Conservation (phyloP, 2,329 filamentous ascomycete genomes). For the Cryphonectria parasitica region DNA sequence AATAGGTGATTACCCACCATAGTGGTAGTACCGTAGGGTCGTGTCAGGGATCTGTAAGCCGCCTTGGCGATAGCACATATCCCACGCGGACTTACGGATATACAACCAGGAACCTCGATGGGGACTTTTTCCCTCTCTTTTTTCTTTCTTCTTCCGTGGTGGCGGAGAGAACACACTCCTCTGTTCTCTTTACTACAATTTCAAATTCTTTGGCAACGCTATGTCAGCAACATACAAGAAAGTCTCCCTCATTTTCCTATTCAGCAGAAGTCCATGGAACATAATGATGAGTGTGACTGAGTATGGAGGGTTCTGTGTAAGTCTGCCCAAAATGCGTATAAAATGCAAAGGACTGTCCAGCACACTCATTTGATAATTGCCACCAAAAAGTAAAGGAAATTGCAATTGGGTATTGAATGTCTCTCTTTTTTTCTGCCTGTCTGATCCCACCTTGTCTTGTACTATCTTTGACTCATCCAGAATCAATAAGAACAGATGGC, state of each 20-base stretch:
- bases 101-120: neutral
- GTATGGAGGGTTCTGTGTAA: neutral
- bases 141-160: neutral
- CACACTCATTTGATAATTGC: neutral
- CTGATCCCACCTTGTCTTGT: conserved; percentile 23
- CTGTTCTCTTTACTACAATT: neutral
- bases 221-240: neutral
- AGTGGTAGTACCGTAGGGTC: neutral
- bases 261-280: too few species aligned
- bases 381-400: neutral
- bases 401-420: conserved; percentile 20
- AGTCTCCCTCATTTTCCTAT: too few species aligned
- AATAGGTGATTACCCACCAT: neutral
- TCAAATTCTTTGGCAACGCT: neutral
- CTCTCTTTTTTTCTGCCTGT: conserved; percentile 13
- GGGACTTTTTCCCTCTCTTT: neutral
- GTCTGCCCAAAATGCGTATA: neutral
- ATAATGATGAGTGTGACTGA: neutral
- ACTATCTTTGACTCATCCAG: conserved; percentile 16
- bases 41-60: neutral
- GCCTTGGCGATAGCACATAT: neutral
- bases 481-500: conserved; percentile 11
- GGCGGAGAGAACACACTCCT: neutral
- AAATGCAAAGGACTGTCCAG: neutral
- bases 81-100: neutral